Evolutionary conservation across 371 early-diverging fungal genomes (phyloP).

Genomic region (Rhizomucor pusillus): DNA sequence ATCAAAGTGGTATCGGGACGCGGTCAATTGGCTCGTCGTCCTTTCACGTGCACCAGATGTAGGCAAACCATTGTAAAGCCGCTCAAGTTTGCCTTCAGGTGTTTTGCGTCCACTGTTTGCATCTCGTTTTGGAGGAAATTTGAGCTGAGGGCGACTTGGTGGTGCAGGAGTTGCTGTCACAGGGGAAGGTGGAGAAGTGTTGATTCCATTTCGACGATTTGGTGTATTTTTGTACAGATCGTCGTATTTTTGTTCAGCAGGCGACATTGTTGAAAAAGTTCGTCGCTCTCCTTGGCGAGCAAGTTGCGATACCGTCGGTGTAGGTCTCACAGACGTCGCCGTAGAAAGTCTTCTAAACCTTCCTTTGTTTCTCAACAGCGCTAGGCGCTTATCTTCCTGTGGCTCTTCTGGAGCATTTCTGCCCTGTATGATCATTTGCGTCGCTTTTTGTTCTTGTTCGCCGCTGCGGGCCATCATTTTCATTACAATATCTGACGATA

Average conservation of each 20-base stretch:
- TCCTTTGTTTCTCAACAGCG: slow-evolving; percentile 3
- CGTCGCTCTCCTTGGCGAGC: slow-evolving; percentile 41
- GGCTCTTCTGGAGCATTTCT: slow-evolving; percentile 5
- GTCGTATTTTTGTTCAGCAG: slow-evolving; percentile 48
- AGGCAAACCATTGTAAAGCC: slow-evolving; percentile 37
- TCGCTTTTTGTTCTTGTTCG: slow-evolving; percentile 18
- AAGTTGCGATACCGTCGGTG: slow-evolving; percentile 46
- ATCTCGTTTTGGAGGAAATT: not conserved
- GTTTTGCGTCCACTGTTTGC: slow-evolving; percentile 17
- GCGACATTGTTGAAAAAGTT: slow-evolving; percentile 45
- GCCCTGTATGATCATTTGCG: slow-evolving; percentile 9
- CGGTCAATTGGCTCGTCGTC: slow-evolving; percentile 5
- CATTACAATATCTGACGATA: slow-evolving; percentile 50
- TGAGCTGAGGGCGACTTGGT: not conserved
- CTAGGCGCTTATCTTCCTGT: slow-evolving; percentile 13
- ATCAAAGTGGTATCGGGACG: not conserved
- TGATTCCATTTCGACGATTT: not conserved
- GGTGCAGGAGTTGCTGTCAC: not conserved
- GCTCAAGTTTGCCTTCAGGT: slow-evolving; percentile 26
- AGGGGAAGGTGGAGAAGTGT: not conserved
- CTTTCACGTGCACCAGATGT: slow-evolving; percentile 25
- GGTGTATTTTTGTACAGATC: slow-evolving; percentile 38
- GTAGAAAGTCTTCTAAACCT: slow-evolving; percentile 31
- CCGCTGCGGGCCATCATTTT: slow-evolving; percentile 45
- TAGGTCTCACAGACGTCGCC: slow-evolving; percentile 23